Percentiles rank a stretch among this genome's conserved stretches.
phyloP scores from a whole-genome alignment of 768 basidiomycete species.

The Pisolithus marmoratus region DNA sequence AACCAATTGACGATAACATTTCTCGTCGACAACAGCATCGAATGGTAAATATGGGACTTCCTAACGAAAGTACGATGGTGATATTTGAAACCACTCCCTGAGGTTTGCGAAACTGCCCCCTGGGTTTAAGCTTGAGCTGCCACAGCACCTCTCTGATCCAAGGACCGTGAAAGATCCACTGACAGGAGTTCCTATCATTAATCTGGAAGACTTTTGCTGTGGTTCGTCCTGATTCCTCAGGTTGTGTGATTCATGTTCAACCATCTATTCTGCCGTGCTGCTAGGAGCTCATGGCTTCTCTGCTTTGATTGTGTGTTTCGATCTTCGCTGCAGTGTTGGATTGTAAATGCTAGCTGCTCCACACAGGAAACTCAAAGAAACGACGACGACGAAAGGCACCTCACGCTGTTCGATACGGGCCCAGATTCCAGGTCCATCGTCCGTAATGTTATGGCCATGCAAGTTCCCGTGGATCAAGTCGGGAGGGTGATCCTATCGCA shows the following conservation, averaged over 20 bases:
- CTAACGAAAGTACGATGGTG: not conserved
- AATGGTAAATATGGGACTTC: slow-evolving; percentile 50
- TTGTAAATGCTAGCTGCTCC: not conserved
- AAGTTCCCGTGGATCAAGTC: slow-evolving; percentile 47
- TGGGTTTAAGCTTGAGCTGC: slow-evolving; percentile 70
- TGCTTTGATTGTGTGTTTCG: slow-evolving; percentile 58
- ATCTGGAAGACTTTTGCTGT: slow-evolving; percentile 70
- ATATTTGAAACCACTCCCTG: not conserved
- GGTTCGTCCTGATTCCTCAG: slow-evolving; percentile 33
- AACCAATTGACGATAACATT: slow-evolving; percentile 50
- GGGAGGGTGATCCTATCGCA: slow-evolving; percentile 67
- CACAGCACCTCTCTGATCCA: slow-evolving; percentile 52
- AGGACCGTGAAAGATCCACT: slow-evolving; percentile 36
- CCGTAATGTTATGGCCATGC: slow-evolving; percentile 63
- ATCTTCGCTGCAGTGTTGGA: not conserved
- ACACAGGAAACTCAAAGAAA: slow-evolving; percentile 51
- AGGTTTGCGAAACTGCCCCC: slow-evolving; percentile 80
- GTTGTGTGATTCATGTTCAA: no score
- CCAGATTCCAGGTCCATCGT: slow-evolving; percentile 71
- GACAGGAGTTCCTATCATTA: slow-evolving; percentile 58
- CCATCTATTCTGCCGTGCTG: not conserved
- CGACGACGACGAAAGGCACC: slow-evolving; percentile 39
- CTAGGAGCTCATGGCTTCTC: slow-evolving; percentile 81
- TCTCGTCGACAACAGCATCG: slow-evolving; percentile 71
- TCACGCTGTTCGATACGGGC: slow-evolving; percentile 80